Percentiles rank a stretch among this genome's conserved stretches.
Conservation (phyloP, 306 rosid species). For the Quercus bicolor region DNA sequence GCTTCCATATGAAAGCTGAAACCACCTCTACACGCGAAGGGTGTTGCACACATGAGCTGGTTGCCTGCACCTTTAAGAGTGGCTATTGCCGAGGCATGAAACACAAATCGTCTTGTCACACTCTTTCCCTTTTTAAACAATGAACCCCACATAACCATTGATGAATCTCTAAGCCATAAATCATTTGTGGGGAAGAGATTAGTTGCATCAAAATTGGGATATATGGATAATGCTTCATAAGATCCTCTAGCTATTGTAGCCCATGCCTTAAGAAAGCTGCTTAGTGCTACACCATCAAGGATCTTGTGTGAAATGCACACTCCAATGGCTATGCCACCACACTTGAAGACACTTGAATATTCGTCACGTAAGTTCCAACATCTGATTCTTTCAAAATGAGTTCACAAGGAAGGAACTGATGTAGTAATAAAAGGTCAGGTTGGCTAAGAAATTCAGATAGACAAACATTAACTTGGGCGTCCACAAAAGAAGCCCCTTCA, state of each 20-base stretch:
- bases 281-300: conserved; percentile 35
- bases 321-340: conserved; percentile 41
- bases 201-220: neutral
- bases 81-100: conserved; percentile 26
- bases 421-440: conserved; percentile 13
- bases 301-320: conserved; percentile 36
- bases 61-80: conserved; percentile 7
- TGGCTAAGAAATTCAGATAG: conserved; percentile 23
- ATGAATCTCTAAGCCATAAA: conserved; percentile 25
- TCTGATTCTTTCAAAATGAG: neutral
- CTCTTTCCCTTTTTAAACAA: conserved; percentile 23
- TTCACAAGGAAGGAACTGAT: conserved; percentile 20
- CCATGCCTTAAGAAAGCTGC: conserved; percentile 37
- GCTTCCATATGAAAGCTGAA: conserved; percentile 39
- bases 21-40: conserved; percentile 35
- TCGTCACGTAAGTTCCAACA: neutral
- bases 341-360: conserved; percentile 32
- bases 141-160: conserved; percentile 23
- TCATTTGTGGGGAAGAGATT: conserved; percentile 20
- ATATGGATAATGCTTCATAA: neutral
- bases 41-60: neutral
- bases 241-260: neutral
- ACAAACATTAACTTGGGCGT: conserved; percentile 18
- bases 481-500: conserved; percentile 24
- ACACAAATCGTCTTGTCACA: conserved; percentile 36